phyloP scores from a whole-genome alignment of 2,329 filamentous ascomycete species.

The Cadophora gregata region DNA sequence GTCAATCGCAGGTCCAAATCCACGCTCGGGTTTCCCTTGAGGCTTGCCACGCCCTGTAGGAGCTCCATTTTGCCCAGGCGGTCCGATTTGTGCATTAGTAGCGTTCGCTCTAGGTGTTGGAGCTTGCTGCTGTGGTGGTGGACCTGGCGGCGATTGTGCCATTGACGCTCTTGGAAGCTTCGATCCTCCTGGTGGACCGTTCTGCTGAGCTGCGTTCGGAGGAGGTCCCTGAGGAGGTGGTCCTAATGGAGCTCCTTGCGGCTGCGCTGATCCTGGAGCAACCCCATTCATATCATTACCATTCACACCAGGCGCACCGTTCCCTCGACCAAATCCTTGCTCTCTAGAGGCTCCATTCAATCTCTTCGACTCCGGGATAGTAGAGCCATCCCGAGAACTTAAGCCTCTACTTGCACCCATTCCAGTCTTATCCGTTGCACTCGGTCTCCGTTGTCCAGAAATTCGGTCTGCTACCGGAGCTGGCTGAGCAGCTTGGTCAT shows the following conservation, averaged over 20 bases:
- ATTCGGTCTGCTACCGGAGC: conserved; percentile 49
- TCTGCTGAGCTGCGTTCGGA: conserved; percentile 41
- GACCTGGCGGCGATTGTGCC: conserved; percentile 65
- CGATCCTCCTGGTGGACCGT: conserved; percentile 56
- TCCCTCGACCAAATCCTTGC: conserved; percentile 44
- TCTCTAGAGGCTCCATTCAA: conserved; percentile 50
- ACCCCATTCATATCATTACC: conserved; percentile 46
- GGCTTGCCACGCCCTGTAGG: conserved; percentile 35
- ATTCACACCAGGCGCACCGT: conserved; percentile 46
- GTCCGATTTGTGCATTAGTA: conserved; percentile 18
- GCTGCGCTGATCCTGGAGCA: conserved; percentile 42
- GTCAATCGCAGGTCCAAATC: conserved; percentile 42
- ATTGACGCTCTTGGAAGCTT: conserved; percentile 64
- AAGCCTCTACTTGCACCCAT: conserved; percentile 38
- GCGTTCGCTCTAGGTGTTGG: conserved; percentile 54
- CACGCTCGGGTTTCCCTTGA: conserved; percentile 39
- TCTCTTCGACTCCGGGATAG: conserved; percentile 53
- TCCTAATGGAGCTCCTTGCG: conserved; percentile 41
- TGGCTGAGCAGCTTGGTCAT: conserved; percentile 60
- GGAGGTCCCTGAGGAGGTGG: conserved; percentile 46
- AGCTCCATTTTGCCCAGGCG: conserved; percentile 27
- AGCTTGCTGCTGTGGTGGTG: conserved; percentile 68
- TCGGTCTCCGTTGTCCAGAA: conserved; percentile 47
- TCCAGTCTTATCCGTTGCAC: conserved; percentile 49
- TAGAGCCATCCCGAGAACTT: conserved; percentile 40